Evolutionary conservation across 2,329 filamentous ascomycete genomes (phyloP).

Genomic region (Pseudogymnoascus pannorum): DNA sequence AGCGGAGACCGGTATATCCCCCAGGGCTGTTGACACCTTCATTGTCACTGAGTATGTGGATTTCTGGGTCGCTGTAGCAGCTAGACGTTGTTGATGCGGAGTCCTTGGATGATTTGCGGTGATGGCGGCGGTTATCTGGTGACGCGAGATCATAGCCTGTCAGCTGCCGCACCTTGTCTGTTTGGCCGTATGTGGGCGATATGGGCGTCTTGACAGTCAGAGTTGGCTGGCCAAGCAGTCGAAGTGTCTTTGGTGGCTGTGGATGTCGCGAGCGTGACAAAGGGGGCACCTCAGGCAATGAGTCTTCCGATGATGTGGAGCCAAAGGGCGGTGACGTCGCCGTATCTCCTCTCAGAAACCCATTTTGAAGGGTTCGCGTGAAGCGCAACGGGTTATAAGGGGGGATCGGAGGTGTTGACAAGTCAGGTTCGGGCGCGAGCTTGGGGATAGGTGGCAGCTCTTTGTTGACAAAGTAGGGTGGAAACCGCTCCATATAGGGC

Average conservation of each 20-base stretch:
- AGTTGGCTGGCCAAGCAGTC: not conserved
- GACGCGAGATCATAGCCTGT: not conserved
- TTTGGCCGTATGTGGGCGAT: not conserved
- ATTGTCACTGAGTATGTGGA: not conserved
- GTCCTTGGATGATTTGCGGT: not conserved
- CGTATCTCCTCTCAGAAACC: not conserved
- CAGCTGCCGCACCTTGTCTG: not conserved
- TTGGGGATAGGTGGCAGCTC: not conserved
- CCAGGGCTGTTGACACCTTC: not conserved
- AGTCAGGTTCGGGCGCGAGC: not conserved
- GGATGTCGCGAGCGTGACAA: not conserved
- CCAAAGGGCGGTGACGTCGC: not conserved
- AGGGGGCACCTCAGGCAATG: not conserved
- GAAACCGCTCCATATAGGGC: not conserved
- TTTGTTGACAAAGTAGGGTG: slow-evolving; percentile 2
- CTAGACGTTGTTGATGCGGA: not conserved
- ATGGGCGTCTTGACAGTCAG: not conserved
- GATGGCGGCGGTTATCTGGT: not conserved
- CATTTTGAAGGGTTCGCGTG: not conserved
- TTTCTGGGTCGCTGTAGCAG: not conserved
- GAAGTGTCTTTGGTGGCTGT: not conserved
- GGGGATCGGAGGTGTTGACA: not conserved
- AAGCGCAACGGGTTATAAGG: slow-evolving; percentile 3
- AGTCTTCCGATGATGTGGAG: not conserved
- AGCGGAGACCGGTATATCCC: not conserved